These are phyloP conservation scores for Microdochium paspali DNA, from an alignment of 2,329 filamentous ascomycete species.

Conservation along the genomic window DNA sequence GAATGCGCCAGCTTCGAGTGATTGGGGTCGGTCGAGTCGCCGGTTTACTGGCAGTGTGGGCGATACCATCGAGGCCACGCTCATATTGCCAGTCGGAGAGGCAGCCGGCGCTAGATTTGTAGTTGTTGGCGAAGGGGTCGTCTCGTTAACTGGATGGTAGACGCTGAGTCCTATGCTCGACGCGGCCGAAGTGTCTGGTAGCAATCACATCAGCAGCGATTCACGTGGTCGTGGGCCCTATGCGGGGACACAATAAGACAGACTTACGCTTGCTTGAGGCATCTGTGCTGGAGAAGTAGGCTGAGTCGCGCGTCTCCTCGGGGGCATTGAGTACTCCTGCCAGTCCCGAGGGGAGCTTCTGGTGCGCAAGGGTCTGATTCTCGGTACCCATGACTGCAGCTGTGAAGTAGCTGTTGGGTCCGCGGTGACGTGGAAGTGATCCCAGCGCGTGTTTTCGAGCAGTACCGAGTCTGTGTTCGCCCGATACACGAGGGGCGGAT, in stretches of 20 bases:
- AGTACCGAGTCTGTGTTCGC: too few relatives aligned
- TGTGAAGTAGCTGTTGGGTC: background rate
- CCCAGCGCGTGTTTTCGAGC: background rate
- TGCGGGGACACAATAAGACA: background rate
- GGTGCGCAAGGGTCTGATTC: slow-evolving; percentile 24
- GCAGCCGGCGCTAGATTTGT: slow-evolving; percentile 28
- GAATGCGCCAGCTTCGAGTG: slow-evolving; percentile 26
- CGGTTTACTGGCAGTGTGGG: slow-evolving; percentile 40
- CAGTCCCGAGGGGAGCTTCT: slow-evolving; percentile 37
- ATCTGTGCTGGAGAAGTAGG: slow-evolving; percentile 40
- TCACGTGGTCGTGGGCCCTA: too few relatives aligned
- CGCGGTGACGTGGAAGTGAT: background rate
- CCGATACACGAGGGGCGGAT: too few relatives aligned
- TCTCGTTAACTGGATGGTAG: slow-evolving; percentile 45
- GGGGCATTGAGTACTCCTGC: slow-evolving; percentile 41
- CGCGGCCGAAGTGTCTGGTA: slow-evolving; percentile 34
- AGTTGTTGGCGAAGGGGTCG: slow-evolving; percentile 52
- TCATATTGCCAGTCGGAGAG: slow-evolving; percentile 54
- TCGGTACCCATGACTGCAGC: slow-evolving; percentile 24
- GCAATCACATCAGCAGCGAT: slow-evolving; percentile 3
- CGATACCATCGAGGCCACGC: slow-evolving; percentile 56
- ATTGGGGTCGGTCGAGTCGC: slow-evolving; percentile 33
- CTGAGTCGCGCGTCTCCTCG: slow-evolving; percentile 41
- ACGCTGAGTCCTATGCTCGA: slow-evolving; percentile 30
- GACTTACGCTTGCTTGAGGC: slow-evolving; percentile 41